Evolutionary conservation across 164 flowering plant species (phyloP), one percentile per base, ranked within the genome.

Genomic region (Cinnamomum micranthum): DNA sequence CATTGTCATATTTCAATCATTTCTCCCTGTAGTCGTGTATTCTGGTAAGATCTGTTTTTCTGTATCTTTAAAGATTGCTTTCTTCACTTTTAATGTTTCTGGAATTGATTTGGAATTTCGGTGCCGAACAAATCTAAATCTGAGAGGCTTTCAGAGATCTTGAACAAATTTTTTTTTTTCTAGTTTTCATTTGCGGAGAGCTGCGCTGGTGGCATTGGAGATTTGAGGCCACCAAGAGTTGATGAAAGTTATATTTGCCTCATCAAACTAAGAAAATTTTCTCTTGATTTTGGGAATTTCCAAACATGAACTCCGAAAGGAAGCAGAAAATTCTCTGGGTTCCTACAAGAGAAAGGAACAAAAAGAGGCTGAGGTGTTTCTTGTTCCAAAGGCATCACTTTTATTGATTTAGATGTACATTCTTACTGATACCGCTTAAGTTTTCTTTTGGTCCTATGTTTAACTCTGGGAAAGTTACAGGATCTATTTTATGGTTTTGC

Each of bases 391-490:
- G 28, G 69, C 47, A 33, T 28, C 47, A 5, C 25, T 47, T 69
- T 69, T 6, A n/a, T 41, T 20, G 22, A 13, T 35, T 41, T 47
- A 20, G 41, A n/a, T 67, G 69, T 33, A 47, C 55, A 41, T 69
- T 68, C 70, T 28, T 4, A 27, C 70, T 31, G n/a, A 15, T 33
- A 2, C 7, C 50, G 4, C 47, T 20, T 55, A 55, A 55, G 60
- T 50, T 47, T 13, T 69, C 15, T 41, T 69, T 50, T 41, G 47
- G 51, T 24, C 27, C 28, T 20, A 20, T 6, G 55, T 41, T 69
- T 69, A 52, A 66, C 67, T 71, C 75, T 66, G 75, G n/a, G 69
- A 35, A 41, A 74, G 50, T 67, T 62, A n/a, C 12, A 50, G 24
- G 19, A 69, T 33, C 11, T 65, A 69, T 73, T 64, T 50, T 52